Percentiles rank a stretch among this genome's conserved stretches.
phyloP scores from a whole-genome alignment of 495 filamentous ascomycete species.

The Podospora appendiculata region DNA sequence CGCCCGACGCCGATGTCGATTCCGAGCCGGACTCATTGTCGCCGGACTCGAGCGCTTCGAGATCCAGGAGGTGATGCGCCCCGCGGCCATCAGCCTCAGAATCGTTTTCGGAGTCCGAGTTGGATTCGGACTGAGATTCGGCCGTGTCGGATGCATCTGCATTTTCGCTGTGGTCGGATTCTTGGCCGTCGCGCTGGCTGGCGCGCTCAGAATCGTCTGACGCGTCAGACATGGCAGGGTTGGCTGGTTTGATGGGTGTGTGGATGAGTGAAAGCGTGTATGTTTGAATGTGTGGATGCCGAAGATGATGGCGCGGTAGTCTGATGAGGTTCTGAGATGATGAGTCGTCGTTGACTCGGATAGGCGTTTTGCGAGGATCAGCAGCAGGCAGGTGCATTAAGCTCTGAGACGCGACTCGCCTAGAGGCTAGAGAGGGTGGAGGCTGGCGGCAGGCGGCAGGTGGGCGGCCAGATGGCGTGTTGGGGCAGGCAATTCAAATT shows the following conservation, averaged over 20 bases:
- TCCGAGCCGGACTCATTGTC: slow-evolving; percentile 2
- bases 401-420: too few species aligned
- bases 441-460: too few species aligned
- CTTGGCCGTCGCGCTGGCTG: neutral
- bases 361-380: too few species aligned
- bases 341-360: too few species aligned
- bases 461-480: too few species aligned
- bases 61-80: neutral
- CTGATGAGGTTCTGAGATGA: too few species aligned
- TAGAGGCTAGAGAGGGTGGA: too few species aligned
- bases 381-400: too few species aligned
- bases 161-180: too few species aligned
- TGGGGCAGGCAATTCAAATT: too few species aligned
- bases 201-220: slow-evolving; percentile 6
- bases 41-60: slow-evolving; percentile 8
- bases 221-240: slow-evolving; percentile 1
- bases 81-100: neutral
- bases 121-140: neutral
- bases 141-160: neutral
- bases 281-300: neutral
- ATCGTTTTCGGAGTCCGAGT: neutral
- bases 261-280: neutral
- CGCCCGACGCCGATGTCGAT: neutral
- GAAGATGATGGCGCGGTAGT: too few species aligned
- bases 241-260: neutral